Conservation (phyloP, 108 stramenopile genomes). For the Cylindrotheca fusiformis region DNA sequence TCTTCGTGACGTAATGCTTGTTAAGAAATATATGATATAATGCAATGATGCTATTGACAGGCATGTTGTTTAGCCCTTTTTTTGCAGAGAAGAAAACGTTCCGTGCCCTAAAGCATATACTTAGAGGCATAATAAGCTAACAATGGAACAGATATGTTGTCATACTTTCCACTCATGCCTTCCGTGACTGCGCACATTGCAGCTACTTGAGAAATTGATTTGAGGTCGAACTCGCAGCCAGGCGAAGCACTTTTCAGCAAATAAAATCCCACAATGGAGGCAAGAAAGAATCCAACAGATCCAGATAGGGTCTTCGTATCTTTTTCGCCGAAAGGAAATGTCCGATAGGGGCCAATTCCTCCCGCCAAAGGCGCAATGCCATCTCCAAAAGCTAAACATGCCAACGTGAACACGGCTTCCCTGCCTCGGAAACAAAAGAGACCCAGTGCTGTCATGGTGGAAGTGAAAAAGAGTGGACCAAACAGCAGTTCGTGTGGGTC, state of each 20-base stretch:
- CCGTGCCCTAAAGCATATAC: too few relatives aligned
- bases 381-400: constrained; percentile 62
- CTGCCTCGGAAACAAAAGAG: constrained; percentile 28
- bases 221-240: not conserved
- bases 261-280: constrained; percentile 3
- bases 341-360: constrained; percentile 15
- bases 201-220: not conserved
- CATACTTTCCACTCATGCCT: constrained; percentile 6
- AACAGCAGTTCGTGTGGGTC: constrained; percentile 54
- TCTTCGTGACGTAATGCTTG: not conserved
- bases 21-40: not conserved
- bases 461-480: constrained; percentile 61
- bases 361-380: constrained; percentile 57
- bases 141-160: constrained; percentile 9
- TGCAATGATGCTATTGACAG: not conserved
- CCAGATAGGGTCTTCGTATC: constrained; percentile 10
- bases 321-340: constrained; percentile 10
- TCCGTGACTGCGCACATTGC: constrained; percentile 4
- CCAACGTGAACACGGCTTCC: constrained; percentile 44
- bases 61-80: too few relatives aligned
- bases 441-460: constrained; percentile 45
- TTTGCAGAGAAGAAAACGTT: too few relatives aligned
- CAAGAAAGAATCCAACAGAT: constrained; percentile 14
- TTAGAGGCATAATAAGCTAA: not conserved
- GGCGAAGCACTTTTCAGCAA: not conserved